phyloP scores from a whole-genome alignment of 495 filamentous ascomycete genomes.

The Lentithecium fluviatile region DNA sequence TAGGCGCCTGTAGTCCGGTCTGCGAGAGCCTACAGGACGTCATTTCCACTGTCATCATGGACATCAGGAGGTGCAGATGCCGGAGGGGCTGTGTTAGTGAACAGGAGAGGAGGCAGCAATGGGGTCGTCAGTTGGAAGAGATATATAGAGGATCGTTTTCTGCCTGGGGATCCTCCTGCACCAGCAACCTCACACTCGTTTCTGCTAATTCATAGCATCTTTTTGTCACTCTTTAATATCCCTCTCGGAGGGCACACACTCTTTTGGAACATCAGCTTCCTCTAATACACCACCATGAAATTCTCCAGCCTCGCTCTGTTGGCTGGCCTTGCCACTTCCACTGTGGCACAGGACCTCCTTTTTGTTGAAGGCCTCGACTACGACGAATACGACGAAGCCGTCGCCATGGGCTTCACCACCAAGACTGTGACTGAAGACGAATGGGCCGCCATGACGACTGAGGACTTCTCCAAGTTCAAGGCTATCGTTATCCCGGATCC shows the following conservation, averaged over 20 bases:
- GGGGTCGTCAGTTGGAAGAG: not conserved
- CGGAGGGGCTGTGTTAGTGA: conserved; percentile 6
- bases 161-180: not conserved
- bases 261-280: not conserved
- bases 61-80: not conserved
- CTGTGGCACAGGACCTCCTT: conserved; percentile 40
- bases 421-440: conserved; percentile 41
- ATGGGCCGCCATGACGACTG: conserved; percentile 42
- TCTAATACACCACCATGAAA: conserved; percentile 29
- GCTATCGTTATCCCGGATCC: conserved; percentile 46
- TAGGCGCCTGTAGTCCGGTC: not conserved
- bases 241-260: not conserved
- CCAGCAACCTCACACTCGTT: conserved; percentile 16
- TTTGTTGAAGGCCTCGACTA: conserved; percentile 39
- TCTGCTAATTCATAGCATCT: not conserved
- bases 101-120: not conserved
- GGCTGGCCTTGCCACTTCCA: conserved; percentile 20
- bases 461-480: conserved; percentile 45
- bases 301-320: conserved; percentile 17
- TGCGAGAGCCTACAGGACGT: not conserved
- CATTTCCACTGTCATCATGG: conserved; percentile 28
- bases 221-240: conserved; percentile 11
- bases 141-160: not conserved
- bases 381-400: conserved; percentile 38
- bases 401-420: conserved; percentile 36